A percentile compares a stretch with the other conserved stretches of the same genome.
Conservation (phyloP, 2,329 filamentous ascomycete species). For the Pseudogymnoascus sp. region DNA sequence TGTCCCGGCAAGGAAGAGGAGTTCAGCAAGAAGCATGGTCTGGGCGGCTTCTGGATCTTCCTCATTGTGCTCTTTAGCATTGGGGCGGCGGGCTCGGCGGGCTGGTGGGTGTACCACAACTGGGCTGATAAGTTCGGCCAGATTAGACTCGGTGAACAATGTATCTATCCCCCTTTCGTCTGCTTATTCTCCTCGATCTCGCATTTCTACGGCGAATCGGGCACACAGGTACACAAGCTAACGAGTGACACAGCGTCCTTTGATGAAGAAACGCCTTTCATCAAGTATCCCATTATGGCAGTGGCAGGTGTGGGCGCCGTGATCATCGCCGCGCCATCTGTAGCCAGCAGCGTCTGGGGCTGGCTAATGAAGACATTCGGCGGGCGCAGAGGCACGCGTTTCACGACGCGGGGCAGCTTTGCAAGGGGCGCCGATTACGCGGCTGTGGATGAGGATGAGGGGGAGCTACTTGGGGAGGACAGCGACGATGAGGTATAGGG, state of each 20-base stretch:
- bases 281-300: conserved; percentile 75
- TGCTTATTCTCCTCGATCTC: neutral
- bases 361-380: conserved; percentile 46
- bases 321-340: conserved; percentile 57
- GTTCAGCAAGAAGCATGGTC: conserved; percentile 66
- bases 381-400: conserved; percentile 48
- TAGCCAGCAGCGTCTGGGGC: conserved; percentile 68
- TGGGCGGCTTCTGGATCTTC: conserved; percentile 70
- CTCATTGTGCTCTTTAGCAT: conserved; percentile 77
- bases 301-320: conserved; percentile 58
- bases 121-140: conserved; percentile 89
- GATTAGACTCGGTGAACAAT: conserved; percentile 75
- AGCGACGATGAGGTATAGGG: conserved; percentile 74
- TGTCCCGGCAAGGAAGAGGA: conserved; percentile 80
- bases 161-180: conserved; percentile 19
- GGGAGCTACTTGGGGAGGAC: conserved; percentile 86
- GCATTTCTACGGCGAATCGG: neutral
- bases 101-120: conserved; percentile 78
- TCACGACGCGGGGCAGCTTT: conserved; percentile 85
- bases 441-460: conserved; percentile 86
- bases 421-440: conserved; percentile 83
- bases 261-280: conserved; percentile 66
- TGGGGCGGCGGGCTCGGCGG: conserved; percentile 59
- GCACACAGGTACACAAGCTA: conserved; percentile 11
- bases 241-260: conserved; percentile 35